Evolutionary conservation across 2,329 filamentous ascomycete genomes (phyloP), one percentile per base, ranked within the genome.

Genomic region (Alternaria angustiovoidea): DNA sequence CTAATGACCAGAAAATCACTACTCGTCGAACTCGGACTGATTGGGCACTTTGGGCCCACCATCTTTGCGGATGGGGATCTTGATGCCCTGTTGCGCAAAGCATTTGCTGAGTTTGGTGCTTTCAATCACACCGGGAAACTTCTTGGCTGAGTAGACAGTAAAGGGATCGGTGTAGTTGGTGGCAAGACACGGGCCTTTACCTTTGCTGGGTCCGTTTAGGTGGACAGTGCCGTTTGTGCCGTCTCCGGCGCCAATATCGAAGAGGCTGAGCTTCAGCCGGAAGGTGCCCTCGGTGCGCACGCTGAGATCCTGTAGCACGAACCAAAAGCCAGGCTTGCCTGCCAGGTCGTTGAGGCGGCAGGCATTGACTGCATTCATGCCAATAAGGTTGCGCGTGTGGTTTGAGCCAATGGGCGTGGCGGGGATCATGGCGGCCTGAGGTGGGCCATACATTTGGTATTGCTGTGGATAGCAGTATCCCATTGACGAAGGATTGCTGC

Each of bases 91-190:
- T 1, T 87, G 85, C 4, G 95, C 94, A 80, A 99, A 98, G 63
- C 89, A 92, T 79, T 96, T 97, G 84, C 94, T 97, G 18, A 98
- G 82, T 4, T 88, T 81, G 0, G 95, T 99, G 78, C 91, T 96
- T 77, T 98, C 94, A 59, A 96, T 97, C 1, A 99, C 95, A 41
- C 95, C 95, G 0, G 95, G 95, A 79, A 99, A 99, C 74, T 97
- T 97, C 85, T 99, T 99, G 48, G 95, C 95, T 2, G 92, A 96
- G 80, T 91, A 98, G 30, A 99, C 95, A 54, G 93, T 92, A 83
- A 99, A 98, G 3, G 89, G 86, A 5, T 96, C 91, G 48, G 92
- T 96, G 80, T 94, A 98, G 70, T 89, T 90, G 8, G 89, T 91
- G 1, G 94, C 93, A 18, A 98, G 85, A 12, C 97, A 90, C 0